A percentile compares a stretch with the other conserved stretches of the same genome.
Evolutionary conservation across 768 basidiomycete species (phyloP).

Genomic region (Boletus patriciae): DNA sequence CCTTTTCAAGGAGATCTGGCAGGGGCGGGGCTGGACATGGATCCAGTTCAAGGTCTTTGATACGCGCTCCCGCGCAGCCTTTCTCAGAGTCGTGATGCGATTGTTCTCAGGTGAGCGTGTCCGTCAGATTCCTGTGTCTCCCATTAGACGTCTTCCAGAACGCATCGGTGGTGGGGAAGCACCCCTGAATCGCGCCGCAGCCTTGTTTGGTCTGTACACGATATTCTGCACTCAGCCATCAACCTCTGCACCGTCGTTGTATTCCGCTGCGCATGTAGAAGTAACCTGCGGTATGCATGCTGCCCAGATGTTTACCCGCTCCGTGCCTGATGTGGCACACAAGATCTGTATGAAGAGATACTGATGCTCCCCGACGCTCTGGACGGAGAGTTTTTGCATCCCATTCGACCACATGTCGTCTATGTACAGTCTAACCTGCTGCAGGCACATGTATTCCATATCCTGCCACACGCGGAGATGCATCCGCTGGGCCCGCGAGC

Average conservation of each 20-base stretch:
- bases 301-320: not conserved
- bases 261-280: conserved; percentile 52
- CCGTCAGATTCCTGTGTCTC: too few species aligned
- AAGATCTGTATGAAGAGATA: conserved; percentile 60
- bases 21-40: conserved; percentile 67
- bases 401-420: conserved; percentile 51
- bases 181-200: conserved; percentile 56
- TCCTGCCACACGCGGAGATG: conserved; percentile 54
- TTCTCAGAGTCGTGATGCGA: conserved; percentile 58
- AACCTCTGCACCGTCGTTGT: conserved; percentile 49
- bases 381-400: conserved; percentile 38
- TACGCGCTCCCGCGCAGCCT: conserved; percentile 58
- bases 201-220: conserved; percentile 68
- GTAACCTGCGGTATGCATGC: conserved; percentile 54
- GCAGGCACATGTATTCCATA: conserved; percentile 52
- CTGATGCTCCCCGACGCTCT: conserved; percentile 48
- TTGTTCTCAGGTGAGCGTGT: conserved; percentile 61
- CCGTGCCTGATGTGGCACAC: conserved; percentile 6
- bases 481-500: conserved; percentile 58
- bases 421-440: conserved; percentile 52
- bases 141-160: conserved; percentile 41
- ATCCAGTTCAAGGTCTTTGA: conserved; percentile 77
- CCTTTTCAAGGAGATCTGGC: conserved; percentile 73
- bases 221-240: conserved; percentile 70
- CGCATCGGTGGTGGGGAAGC: conserved; percentile 48